Evolutionary conservation across 805 yeast species (phyloP).

Genomic region (Cyberlindnera amylophila): DNA sequence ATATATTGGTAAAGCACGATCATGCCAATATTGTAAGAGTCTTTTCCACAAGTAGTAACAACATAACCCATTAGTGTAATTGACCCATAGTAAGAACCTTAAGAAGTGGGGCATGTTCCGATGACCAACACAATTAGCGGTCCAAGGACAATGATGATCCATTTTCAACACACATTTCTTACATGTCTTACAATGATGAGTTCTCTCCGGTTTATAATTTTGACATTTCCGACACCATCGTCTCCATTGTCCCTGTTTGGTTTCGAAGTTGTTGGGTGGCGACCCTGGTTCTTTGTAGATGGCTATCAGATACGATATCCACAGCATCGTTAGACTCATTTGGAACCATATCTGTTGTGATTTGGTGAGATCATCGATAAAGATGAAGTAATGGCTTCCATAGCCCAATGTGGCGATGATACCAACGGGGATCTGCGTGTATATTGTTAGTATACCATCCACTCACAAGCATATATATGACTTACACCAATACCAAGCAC

Average conservation of each 20-base stretch:
- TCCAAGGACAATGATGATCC: slow-evolving; percentile 98
- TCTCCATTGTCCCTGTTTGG: slow-evolving; percentile 49
- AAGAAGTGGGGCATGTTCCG: slow-evolving; percentile 74
- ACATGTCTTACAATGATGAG: slow-evolving; percentile 84
- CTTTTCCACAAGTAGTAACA: slow-evolving; percentile 39
- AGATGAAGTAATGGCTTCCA: slow-evolving; percentile 56
- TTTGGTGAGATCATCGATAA: slow-evolving; percentile 38
- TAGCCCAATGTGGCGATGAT: slow-evolving; percentile 59
- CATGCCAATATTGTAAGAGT: slow-evolving; percentile 41
- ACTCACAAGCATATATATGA: neutral
- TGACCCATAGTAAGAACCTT: slow-evolving; percentile 69
- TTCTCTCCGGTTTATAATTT: slow-evolving; percentile 70
- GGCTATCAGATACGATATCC: slow-evolving; percentile 75
- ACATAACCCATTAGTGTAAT: slow-evolving; percentile 46
- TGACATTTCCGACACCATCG: slow-evolving; percentile 74
- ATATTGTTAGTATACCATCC: slow-evolving; percentile 8
- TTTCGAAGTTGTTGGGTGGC: slow-evolving; percentile 49
- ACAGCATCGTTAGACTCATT: slow-evolving; percentile 47
- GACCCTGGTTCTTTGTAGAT: slow-evolving; percentile 64
- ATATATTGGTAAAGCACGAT: slow-evolving; percentile 52
- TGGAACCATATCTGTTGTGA: slow-evolving; percentile 45
- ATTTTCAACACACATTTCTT: slow-evolving; percentile 71
- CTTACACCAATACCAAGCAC: slow-evolving; percentile 22
- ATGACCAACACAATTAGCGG: slow-evolving; percentile 84
- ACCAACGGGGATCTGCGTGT: slow-evolving; percentile 64